A percentile compares a stretch with the other conserved stretches of the same genome.
Conservation (phyloP, 345 rosid genomes). For the Gossypium rotundifolium region DNA sequence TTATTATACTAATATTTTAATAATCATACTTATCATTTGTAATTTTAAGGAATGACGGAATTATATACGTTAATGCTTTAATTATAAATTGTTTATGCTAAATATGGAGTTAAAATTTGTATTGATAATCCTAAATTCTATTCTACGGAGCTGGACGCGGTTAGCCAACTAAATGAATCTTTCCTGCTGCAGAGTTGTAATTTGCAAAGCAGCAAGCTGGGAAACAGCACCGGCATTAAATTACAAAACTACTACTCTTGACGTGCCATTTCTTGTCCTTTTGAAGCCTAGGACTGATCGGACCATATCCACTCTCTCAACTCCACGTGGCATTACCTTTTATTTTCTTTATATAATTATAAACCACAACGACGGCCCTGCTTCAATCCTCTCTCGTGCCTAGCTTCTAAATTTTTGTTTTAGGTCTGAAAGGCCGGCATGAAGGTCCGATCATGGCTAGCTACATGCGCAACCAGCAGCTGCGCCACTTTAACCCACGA, state of each 20-base stretch:
- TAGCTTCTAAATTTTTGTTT: neutral
- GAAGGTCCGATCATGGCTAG: constrained; percentile 47
- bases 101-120: no score
- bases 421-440: constrained; percentile 12
- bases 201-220: neutral
- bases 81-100: no score
- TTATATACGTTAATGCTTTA: no score
- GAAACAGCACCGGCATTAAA: rapidly evolving
- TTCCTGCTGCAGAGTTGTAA: neutral
- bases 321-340: constrained; percentile 13
- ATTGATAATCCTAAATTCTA: no score
- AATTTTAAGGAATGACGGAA: no score
- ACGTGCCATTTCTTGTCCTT: constrained; percentile 6
- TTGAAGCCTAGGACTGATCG: constrained; percentile 6
- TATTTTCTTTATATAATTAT: constrained; percentile 9
- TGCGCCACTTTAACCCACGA: constrained; percentile 17
- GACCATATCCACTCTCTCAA: neutral
- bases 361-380: neutral
- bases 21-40: no score
- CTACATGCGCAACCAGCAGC: constrained; percentile 13
- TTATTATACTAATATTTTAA: no score
- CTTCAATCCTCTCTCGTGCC: neutral
- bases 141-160: no score
- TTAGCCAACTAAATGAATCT: no score
- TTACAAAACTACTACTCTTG: neutral